Conservation (phyloP, 2,329 filamentous ascomycete genomes). For the Alternaria sp. region DNA sequence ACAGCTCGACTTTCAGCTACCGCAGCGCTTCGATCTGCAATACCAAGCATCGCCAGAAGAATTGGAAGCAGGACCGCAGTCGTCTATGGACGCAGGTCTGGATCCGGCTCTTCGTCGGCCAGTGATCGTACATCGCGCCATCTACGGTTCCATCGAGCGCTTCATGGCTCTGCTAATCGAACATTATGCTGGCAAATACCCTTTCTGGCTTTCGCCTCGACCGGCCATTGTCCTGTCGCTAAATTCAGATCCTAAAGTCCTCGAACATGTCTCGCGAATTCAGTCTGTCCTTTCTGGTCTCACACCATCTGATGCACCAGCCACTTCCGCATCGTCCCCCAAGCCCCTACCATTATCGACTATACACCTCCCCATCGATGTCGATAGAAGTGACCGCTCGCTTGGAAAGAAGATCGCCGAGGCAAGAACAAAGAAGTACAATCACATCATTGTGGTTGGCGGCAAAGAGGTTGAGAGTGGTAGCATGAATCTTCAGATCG, state of each 20-base stretch:
- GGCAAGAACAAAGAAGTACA: slow-evolving; percentile 75
- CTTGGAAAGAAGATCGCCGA: slow-evolving; percentile 74
- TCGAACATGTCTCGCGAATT: slow-evolving; percentile 57
- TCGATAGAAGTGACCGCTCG: slow-evolving; percentile 69
- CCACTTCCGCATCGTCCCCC: slow-evolving; percentile 25
- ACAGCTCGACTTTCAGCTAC: slow-evolving; percentile 88
- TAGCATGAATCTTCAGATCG: slow-evolving; percentile 35
- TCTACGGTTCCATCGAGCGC: slow-evolving; percentile 83
- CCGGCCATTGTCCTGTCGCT: slow-evolving; percentile 78
- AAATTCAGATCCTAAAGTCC: slow-evolving; percentile 64
- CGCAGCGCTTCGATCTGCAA: slow-evolving; percentile 77
- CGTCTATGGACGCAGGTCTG: slow-evolving; percentile 47
- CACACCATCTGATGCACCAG: slow-evolving; percentile 17
- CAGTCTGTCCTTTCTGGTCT: slow-evolving; percentile 41
- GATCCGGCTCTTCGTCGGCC: slow-evolving; percentile 55
- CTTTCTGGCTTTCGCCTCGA: slow-evolving; percentile 85
- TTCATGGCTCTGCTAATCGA: slow-evolving; percentile 87
- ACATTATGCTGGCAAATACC: slow-evolving; percentile 77
- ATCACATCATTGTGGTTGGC: slow-evolving; percentile 76
- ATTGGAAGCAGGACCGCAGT: slow-evolving; percentile 61
- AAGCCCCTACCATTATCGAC: slow-evolving; percentile 56
- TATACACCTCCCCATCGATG: slow-evolving; percentile 72
- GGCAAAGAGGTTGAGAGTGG: slow-evolving; percentile 34
- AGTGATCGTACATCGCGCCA: slow-evolving; percentile 83
- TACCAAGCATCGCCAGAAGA: slow-evolving; percentile 75